These are phyloP conservation scores for Physcomitrellopsis africana DNA, from an alignment of 225 moss, liverwort and hornwort species.

Conservation along the genomic window DNA sequence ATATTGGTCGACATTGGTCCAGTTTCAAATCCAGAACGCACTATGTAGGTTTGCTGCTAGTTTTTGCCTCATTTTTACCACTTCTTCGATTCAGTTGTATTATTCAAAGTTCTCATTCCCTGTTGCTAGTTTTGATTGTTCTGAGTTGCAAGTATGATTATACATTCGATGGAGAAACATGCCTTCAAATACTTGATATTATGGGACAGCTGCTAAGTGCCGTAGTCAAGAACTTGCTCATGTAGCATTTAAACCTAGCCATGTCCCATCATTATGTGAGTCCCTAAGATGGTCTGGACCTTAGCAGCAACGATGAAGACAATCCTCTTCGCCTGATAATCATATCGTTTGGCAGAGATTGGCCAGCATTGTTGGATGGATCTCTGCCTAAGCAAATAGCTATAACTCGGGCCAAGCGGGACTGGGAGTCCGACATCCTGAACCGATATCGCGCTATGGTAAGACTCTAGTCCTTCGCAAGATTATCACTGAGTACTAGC, in stretches of 20 bases:
- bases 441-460: constrained; percentile 80
- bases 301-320: neutral
- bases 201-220: constrained; percentile 6
- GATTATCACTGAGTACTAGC: constrained; percentile 10
- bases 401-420: constrained; percentile 79
- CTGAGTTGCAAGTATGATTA: constrained; percentile 3
- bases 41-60: constrained; percentile 60
- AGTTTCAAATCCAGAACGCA: constrained; percentile 73
- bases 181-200: neutral
- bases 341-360: constrained; percentile 62
- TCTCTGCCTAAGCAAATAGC: constrained; percentile 89
- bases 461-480: constrained; percentile 17
- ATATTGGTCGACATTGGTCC: constrained; percentile 85
- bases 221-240: constrained; percentile 7
- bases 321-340: constrained; percentile 6
- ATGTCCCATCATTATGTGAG: constrained; percentile 8
- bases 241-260: constrained; percentile 12
- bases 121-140: neutral
- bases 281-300: neutral
- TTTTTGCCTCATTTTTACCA: neutral
- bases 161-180: neutral
- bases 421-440: constrained; percentile 89
- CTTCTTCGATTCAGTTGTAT: neutral
- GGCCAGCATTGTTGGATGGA: constrained; percentile 80
- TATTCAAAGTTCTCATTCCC: constrained; percentile 12